These are phyloP conservation scores for Penicillium taxi DNA, from an alignment of 495 filamentous ascomycete species.

Conservation along the genomic window DNA sequence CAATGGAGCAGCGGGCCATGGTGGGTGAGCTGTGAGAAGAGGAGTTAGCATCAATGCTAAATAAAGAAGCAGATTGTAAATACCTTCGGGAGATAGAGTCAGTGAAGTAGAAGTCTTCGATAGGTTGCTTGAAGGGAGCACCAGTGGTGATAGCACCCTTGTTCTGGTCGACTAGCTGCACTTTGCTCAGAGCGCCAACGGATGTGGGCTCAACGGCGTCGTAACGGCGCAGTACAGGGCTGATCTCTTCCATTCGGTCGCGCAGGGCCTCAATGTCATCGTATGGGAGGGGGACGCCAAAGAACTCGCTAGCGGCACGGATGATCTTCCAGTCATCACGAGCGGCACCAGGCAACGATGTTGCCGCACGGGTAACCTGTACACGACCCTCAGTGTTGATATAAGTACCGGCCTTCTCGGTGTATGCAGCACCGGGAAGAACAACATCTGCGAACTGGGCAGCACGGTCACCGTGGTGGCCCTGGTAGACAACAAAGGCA, in stretches of 20 bases:
- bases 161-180: slow-evolving; percentile 92
- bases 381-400: slow-evolving; percentile 96
- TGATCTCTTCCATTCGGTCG: slow-evolving; percentile 92
- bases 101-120: slow-evolving; percentile 96
- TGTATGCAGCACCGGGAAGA: slow-evolving; percentile 89
- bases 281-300: slow-evolving; percentile 81
- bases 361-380: slow-evolving; percentile 84
- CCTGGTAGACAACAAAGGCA: slow-evolving; percentile 95
- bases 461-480: slow-evolving; percentile 91
- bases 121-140: slow-evolving; percentile 66
- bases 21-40: slow-evolving; percentile 67
- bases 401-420: slow-evolving; percentile 94
- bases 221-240: slow-evolving; percentile 78
- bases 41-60: slow-evolving; percentile 18
- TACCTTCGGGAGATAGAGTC: slow-evolving; percentile 92
- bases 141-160: slow-evolving; percentile 65
- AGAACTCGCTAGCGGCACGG: slow-evolving; percentile 80
- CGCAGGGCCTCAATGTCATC: slow-evolving; percentile 81
- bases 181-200: slow-evolving; percentile 66
- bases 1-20: slow-evolving; percentile 90
- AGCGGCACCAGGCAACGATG: slow-evolving; percentile 74
- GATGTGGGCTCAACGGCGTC: slow-evolving; percentile 78
- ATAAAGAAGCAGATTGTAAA: slow-evolving; percentile 13
- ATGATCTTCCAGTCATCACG: slow-evolving; percentile 99
- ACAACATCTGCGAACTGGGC: slow-evolving; percentile 90